Evolutionary conservation across 176 grass and related monocot genomes (phyloP).

Genomic region (Zea luxurians): DNA sequence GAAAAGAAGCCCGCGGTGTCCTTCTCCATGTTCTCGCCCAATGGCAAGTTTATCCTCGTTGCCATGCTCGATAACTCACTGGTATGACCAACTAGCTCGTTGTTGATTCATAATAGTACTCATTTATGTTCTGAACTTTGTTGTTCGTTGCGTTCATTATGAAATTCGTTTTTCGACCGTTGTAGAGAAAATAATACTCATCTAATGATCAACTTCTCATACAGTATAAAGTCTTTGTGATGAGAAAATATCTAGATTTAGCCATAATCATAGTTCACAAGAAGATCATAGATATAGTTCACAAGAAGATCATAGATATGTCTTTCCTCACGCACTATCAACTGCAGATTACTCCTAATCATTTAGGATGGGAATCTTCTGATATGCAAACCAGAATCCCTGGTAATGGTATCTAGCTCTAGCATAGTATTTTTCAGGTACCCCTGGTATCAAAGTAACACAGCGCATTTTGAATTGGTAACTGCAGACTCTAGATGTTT

Average conservation of each 20-base stretch:
- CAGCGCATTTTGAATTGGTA: conserved; percentile 9
- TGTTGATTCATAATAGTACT: neutral
- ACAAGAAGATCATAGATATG: neutral
- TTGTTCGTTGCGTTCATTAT: no score
- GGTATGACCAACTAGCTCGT: conserved; percentile 49
- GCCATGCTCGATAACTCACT: conserved; percentile 78
- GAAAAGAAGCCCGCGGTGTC: conserved; percentile 75
- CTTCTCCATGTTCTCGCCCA: conserved; percentile 90
- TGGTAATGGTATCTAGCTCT: neutral
- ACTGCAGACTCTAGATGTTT: neutral
- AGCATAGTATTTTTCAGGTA: neutral
- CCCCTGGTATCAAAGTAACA: neutral
- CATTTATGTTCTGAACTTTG: no score
- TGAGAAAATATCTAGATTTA: neutral
- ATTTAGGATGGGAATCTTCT: conserved; percentile 11
- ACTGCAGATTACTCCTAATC: neutral
- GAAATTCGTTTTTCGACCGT: no score
- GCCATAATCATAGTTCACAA: neutral
- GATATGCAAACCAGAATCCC: neutral
- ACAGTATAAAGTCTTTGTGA: neutral
- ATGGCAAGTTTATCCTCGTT: conserved; percentile 89
- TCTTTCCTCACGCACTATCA: neutral
- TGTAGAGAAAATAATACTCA: neutral
- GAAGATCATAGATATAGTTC: neutral
- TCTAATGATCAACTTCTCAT: neutral